phyloP scores from a whole-genome alignment of 106 monocot genomes.

The Vanilla planifolia region DNA sequence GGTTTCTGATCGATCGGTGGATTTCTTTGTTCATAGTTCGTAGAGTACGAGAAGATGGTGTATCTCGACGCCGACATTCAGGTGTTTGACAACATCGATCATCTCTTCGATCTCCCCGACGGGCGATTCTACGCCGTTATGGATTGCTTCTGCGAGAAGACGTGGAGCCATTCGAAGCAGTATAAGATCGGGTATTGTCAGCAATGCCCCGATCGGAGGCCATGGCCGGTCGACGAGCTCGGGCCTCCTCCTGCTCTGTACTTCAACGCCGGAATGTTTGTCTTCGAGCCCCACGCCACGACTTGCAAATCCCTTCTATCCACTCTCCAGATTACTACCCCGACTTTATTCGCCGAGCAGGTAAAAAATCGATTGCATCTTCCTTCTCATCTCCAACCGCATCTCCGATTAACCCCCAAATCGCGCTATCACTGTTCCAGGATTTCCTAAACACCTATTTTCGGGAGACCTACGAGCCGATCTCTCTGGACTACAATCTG shows the following conservation, averaged over 20 bases:
- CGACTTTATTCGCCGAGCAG: background rate
- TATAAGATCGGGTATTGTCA: conserved; percentile 61
- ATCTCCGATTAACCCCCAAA: too few relatives aligned
- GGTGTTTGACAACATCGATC: conserved; percentile 74
- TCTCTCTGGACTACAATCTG: conserved; percentile 34
- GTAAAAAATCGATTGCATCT: background rate
- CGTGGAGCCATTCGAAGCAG: conserved; percentile 71
- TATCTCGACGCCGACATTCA: conserved; percentile 90
- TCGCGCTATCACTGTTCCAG: too few relatives aligned
- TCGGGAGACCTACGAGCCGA: conserved; percentile 46
- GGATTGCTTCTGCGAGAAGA: conserved; percentile 89
- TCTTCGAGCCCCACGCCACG: conserved; percentile 13
- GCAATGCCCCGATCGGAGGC: conserved; percentile 19
- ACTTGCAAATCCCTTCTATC: conserved; percentile 6
- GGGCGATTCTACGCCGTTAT: conserved; percentile 67
- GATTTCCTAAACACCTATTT: conserved; percentile 55
- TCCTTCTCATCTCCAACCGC: background rate
- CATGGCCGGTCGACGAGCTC: conserved; percentile 13
- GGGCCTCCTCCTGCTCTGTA: conserved; percentile 18
- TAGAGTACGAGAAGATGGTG: conserved; percentile 70
- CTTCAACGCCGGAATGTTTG: conserved; percentile 32
- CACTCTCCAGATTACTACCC: conserved; percentile 9
- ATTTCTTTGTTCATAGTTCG: conserved; percentile 38
- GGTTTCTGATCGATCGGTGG: conserved; percentile 6
- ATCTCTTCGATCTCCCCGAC: conserved; percentile 52